Conservation (phyloP, 1,284 basidiomycete genomes). For the Testicularia cyperi region DNA sequence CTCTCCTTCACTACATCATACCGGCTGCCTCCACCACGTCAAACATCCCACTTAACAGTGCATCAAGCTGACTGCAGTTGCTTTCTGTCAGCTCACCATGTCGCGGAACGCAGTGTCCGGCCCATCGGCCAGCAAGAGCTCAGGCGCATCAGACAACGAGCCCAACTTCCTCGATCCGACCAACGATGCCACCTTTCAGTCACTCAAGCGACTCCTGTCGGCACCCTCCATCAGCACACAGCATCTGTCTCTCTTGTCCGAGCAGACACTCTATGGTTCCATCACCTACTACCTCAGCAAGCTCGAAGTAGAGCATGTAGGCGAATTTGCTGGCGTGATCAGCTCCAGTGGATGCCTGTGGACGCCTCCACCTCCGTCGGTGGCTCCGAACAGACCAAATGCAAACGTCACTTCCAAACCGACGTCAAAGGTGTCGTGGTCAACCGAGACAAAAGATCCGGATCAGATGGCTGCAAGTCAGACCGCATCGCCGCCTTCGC, state of each 20-base stretch:
- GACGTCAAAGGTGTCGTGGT: not conserved
- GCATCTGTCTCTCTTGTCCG: conserved; percentile 47
- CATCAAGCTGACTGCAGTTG: no score
- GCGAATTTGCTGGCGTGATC: conserved; percentile 43
- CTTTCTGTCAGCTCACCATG: no score
- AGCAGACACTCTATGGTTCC: conserved; percentile 47
- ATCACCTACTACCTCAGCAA: conserved; percentile 52
- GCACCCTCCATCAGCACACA: conserved; percentile 46
- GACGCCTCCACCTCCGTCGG: conserved; percentile 17
- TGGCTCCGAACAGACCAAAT: conserved; percentile 1
- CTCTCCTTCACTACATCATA: no score
- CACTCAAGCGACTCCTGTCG: conserved; percentile 46
- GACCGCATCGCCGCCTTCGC: not conserved
- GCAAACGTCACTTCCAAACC: not conserved
- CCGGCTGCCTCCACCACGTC: no score
- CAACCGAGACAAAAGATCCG: not conserved
- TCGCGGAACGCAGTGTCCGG: no score
- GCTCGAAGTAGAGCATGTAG: conserved; percentile 37
- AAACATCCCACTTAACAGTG: no score
- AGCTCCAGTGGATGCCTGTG: conserved; percentile 47
- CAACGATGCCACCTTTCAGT: conserved; percentile 47
- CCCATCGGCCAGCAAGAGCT: no score
- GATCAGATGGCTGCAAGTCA: not conserved
- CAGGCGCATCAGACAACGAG: conserved; percentile 2
- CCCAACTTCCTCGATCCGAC: conserved; percentile 32